Evolutionary conservation across 2,329 filamentous ascomycete genomes (phyloP).

Genomic region (Metarhizium anisopliae): DNA sequence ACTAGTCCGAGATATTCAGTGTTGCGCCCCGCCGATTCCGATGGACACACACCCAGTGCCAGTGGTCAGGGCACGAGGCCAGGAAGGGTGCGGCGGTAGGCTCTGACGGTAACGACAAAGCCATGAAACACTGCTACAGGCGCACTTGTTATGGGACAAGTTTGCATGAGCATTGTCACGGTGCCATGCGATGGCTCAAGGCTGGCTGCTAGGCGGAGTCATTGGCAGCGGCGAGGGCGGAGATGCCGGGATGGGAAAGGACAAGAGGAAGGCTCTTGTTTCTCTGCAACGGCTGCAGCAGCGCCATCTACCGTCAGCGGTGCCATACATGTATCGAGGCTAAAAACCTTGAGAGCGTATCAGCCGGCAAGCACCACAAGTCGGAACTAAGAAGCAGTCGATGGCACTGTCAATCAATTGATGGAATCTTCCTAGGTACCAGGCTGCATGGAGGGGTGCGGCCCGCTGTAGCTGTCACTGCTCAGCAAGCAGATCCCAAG

Average conservation of each 20-base stretch:
- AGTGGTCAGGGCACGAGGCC: background rate
- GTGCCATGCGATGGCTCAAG: slow-evolving; percentile 4
- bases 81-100: background rate
- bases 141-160: no score
- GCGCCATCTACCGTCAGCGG: background rate
- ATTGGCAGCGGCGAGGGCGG: background rate
- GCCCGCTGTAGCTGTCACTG: no score
- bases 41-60: slow-evolving; percentile 1
- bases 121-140: background rate
- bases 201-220: slow-evolving; percentile 5
- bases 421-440: no score
- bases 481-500: no score
- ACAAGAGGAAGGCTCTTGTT: background rate
- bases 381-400: background rate
- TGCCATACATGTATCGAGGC: background rate
- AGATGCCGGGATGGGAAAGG: background rate
- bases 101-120: background rate
- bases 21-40: background rate
- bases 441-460: no score
- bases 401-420: no score
- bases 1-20: background rate
- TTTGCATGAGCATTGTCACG: slow-evolving; percentile 3
- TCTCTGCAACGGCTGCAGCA: background rate
- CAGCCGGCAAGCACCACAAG: background rate
- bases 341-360: no score